Percentiles rank a stretch among this genome's conserved stretches.
Evolutionary conservation across 352 stramenopile species (phyloP).

Genomic region (Globisporangium cystogenes): DNA sequence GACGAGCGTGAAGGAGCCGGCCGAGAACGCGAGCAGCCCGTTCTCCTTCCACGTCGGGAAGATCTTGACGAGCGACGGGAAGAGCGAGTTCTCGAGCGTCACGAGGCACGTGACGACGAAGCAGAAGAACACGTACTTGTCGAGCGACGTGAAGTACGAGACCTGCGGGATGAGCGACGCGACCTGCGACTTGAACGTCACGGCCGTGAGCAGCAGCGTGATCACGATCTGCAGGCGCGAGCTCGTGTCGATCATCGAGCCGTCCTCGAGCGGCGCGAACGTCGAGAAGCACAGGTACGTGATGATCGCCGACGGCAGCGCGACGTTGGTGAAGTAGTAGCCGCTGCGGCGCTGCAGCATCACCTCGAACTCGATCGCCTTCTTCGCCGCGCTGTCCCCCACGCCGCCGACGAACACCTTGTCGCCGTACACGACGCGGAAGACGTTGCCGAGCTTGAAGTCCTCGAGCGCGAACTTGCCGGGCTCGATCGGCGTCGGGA

Average conservation of each 20-base stretch:
- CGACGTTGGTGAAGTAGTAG: slow-evolving; percentile 37
- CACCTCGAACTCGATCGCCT: slow-evolving; percentile 27
- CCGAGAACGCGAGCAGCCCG: slow-evolving; percentile 12
- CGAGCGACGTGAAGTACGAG: slow-evolving; percentile 34
- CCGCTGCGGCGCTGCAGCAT: slow-evolving; percentile 23
- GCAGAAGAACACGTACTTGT: slow-evolving; percentile 34
- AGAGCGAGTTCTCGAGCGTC: slow-evolving; percentile 27
- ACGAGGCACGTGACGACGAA: slow-evolving; percentile 24
- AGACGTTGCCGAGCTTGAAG: slow-evolving; percentile 30
- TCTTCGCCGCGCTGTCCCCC: slow-evolving; percentile 11
- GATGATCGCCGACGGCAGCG: slow-evolving; percentile 26
- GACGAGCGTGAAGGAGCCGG: slow-evolving; percentile 17
- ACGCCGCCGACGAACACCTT: slow-evolving; percentile 27
- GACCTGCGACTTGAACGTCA: slow-evolving; percentile 33
- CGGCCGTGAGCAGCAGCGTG: slow-evolving; percentile 37
- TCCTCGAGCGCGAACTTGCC: slow-evolving; percentile 23
- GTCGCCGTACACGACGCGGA: slow-evolving; percentile 23
- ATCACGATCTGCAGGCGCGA: slow-evolving; percentile 27
- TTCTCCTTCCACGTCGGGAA: slow-evolving; percentile 9
- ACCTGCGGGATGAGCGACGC: slow-evolving; percentile 24
- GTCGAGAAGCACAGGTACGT: slow-evolving; percentile 36
- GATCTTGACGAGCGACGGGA: slow-evolving; percentile 2
- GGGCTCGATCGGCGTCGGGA: slow-evolving; percentile 10
- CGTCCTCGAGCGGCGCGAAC: slow-evolving; percentile 14
- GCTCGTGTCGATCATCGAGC: slow-evolving; percentile 17